Base-by-base conservation (phyloP, 305 asterid genomes). In the Salvia sclarea region DNA sequence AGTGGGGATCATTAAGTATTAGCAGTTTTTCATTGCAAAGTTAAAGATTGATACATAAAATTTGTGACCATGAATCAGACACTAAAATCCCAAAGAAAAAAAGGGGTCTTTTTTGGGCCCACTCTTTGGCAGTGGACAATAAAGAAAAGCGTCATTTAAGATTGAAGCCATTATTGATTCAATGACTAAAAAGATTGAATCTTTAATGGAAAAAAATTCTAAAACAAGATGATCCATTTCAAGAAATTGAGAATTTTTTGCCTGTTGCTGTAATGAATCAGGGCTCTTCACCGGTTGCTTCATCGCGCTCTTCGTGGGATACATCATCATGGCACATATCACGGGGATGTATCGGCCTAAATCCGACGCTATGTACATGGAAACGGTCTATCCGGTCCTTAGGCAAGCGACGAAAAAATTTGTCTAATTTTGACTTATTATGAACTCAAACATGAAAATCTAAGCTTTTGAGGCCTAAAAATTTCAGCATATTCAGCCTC, bases 401-500 rank as follows among this genome's bases (percentile, higher is more conserved):
- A 90, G 97, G 98, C 89, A 84, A 92, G 95, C 43, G 8, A 1
- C 12, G 20, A 0, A 22, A 33, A 37, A 37, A 33, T 6, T 37
- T 13, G 18, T 7, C n/a, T 11, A 31, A 48, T 37, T 24, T 9
- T 31, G 37, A 24, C 7, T 1, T 3, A 28, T 17, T 4, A 12
- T 24, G 40, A 28, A 45, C 24, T 8, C 24, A 48, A 6, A 31
- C 58, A 33, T 37, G 72, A 8, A 58, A 53, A n/a, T 3, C 70
- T 31, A 14, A 61, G n/a, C 58, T 28, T 35, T 58, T 4, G 16
- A 59, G 25, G 62, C 55, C 12, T 5, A 33, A 20, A 60, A 14
- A 57, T 61, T 84, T 88, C 97, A 92, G 98, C 91, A 85, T 92
- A 87, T 88, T 90, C 72, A 82, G 90, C 85, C 85, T 92, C 14